Evolutionary conservation across 768 basidiomycete genomes (phyloP).

Genomic region (Lactarius indigo): DNA sequence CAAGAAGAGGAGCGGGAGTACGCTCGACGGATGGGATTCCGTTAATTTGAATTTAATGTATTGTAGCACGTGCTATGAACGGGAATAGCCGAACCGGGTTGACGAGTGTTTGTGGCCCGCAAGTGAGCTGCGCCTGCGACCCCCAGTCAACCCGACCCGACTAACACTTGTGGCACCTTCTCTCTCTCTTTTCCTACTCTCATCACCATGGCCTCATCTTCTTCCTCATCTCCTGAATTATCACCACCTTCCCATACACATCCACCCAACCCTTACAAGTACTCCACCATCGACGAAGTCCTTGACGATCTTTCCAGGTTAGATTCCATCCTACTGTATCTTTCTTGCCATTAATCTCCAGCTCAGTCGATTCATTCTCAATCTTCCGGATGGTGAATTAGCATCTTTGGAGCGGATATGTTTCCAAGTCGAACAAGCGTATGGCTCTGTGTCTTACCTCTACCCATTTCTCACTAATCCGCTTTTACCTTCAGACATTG

Average conservation of each 20-base stretch:
- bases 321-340: slow-evolving; percentile 17
- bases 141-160: slow-evolving; percentile 27
- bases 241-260: slow-evolving; percentile 37
- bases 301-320: slow-evolving; percentile 90
- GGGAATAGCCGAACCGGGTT: slow-evolving; percentile 22
- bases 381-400: slow-evolving; percentile 91
- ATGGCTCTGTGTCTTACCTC: slow-evolving; percentile 35
- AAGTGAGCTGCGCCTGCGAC: slow-evolving; percentile 11
- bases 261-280: slow-evolving; percentile 61
- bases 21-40: slow-evolving; percentile 87
- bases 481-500: slow-evolving; percentile 67
- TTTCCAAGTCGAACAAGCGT: slow-evolving; percentile 99
- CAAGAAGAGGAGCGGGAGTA: slow-evolving; percentile 83
- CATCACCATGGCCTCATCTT: slow-evolving; percentile 65
- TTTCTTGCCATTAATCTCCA: slow-evolving; percentile 22
- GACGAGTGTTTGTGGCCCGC: slow-evolving; percentile 19
- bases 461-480: slow-evolving; percentile 20
- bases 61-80: slow-evolving; percentile 11
- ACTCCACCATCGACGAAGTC: slow-evolving; percentile 69
- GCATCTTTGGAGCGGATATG: slow-evolving; percentile 89
- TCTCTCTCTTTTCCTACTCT: slow-evolving; percentile 25
- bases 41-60: slow-evolving; percentile 27
- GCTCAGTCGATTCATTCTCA: slow-evolving; percentile 88
- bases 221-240: slow-evolving; percentile 76
- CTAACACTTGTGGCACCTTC: slow-evolving; percentile 28